Evolutionary conservation across 2,329 filamentous ascomycete genomes (phyloP), one percentile per base, ranked within the genome.

Genomic region (Fusarium miscanthi): DNA sequence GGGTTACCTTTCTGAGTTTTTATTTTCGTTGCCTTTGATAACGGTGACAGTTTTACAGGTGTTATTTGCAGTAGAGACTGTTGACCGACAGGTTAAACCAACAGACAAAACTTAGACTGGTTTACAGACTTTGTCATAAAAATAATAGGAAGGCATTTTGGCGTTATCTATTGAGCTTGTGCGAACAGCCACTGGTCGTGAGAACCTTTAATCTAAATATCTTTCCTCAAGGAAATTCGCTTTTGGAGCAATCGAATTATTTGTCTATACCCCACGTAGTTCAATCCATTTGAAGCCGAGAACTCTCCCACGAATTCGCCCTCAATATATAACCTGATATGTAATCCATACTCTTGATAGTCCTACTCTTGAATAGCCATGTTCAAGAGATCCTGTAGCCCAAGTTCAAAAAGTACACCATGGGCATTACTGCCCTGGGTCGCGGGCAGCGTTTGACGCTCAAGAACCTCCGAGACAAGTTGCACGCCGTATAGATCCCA

Each of bases 101-200:
- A 7, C 27, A 8, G 8, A 9, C 8, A 30, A 7, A 30, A 30
- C 27, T 30, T 30, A 9, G 27, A 30, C 16, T 10, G 35, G 10
- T 11, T 38, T 11, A 2, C 35, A 38, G 19, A 10, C 5, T 38
- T 3, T 38, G 8, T 13, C 4, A 21, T 27, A 6, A 11, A 2
- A n/a, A 1, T 12, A 11, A n/a, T 8, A 1, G 4, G 1, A 16
- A 5, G 2, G 4, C 11, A 9, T 30, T 6, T 6, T 12, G 9
- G 3, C 2, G 6, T 0, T 12, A 8, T 48, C 3, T 4, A 31
- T n/a, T 16, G 9, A n/a, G 6, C 0, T 6, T 12, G 14, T 12
- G 7, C 1, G 16, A 21, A 12, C 4, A 19, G 23, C 16, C 2
- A 11, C 11, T 6, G 19, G 2, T 31, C 45, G 27, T 17, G 21